Conservation (phyloP, 331 rosid genomes). For the Prunus yedoensis region DNA sequence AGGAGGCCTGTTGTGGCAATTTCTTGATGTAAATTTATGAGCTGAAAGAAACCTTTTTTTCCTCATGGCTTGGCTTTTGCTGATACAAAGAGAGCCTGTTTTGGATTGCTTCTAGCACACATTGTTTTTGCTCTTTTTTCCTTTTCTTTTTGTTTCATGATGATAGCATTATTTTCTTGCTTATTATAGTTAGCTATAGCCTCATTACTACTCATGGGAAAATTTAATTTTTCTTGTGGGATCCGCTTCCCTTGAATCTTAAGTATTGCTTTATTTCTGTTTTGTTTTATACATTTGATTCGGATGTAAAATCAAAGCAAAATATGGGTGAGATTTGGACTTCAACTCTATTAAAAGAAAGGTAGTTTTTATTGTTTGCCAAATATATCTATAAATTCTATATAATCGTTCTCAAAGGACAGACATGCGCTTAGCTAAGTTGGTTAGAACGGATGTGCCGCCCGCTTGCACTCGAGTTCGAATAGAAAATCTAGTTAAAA, state of each 20-base stretch:
- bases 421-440: not conserved
- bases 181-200: not conserved
- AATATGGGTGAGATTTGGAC: not conserved
- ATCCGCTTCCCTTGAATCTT: conserved; percentile 8
- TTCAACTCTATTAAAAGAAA: not conserved
- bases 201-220: not conserved
- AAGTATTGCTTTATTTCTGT: not conserved
- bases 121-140: not conserved
- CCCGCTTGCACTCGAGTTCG: no score
- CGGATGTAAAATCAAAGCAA: not conserved
- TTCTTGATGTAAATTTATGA: not conserved
- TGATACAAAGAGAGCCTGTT: not conserved
- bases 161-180: not conserved
- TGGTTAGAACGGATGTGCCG: accelerated
- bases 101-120: conserved; percentile 21
- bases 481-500: no score
- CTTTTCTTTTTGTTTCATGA: not conserved
- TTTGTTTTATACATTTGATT: not conserved
- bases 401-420: not conserved
- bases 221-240: not conserved
- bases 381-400: not conserved
- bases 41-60: conserved; percentile 16
- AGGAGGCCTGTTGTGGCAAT: not conserved
- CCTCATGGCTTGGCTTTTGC: conserved; percentile 14
- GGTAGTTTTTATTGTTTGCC: not conserved